Conservation (phyloP, 1,284 basidiomycete species). For the Grifola frondosa region DNA sequence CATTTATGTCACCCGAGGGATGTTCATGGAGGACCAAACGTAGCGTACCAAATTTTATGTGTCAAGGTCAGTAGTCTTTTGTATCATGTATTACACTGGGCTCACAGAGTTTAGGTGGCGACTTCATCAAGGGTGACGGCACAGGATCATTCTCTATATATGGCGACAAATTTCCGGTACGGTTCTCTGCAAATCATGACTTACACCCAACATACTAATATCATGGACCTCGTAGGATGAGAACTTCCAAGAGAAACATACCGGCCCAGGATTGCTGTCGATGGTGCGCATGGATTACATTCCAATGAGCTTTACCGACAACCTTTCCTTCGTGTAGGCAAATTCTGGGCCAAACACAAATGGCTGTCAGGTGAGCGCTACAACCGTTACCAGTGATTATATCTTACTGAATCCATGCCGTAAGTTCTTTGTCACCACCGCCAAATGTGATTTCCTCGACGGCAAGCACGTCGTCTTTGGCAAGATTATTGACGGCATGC, state of each 20-base stretch:
- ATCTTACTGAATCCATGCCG: not conserved
- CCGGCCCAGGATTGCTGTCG: slow-evolving; percentile 78
- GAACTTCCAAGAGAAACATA: slow-evolving; percentile 92
- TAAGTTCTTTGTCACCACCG: slow-evolving; percentile 96
- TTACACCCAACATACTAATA: not conserved
- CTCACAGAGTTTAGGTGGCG: slow-evolving; percentile 56
- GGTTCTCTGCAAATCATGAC: slow-evolving; percentile 16
- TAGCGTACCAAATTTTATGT: slow-evolving; percentile 82
- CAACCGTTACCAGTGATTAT: slow-evolving; percentile 1
- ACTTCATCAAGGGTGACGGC: slow-evolving; percentile 88
- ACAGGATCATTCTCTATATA: slow-evolving; percentile 96
- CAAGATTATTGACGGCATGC: slow-evolving; percentile 83
- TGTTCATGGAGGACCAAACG: no score
- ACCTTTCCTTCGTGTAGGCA: slow-evolving; percentile 52
- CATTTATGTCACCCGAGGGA: slow-evolving; percentile 8
- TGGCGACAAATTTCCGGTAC: slow-evolving; percentile 85
- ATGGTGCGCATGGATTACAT: slow-evolving; percentile 55
- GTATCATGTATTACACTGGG: not conserved
- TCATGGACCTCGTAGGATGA: slow-evolving; percentile 64
- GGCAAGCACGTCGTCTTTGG: slow-evolving; percentile 91
- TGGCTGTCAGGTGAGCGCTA: slow-evolving; percentile 74
- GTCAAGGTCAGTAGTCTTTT: slow-evolving; percentile 57
- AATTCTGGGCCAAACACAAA: slow-evolving; percentile 93
- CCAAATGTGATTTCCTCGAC: slow-evolving; percentile 90
- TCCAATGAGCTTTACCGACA: slow-evolving; percentile 3